Percentiles rank a stretch among this genome's conserved stretches.
phyloP scores from a whole-genome alignment of 257 asterid species.

The Hygrophila difformis region DNA sequence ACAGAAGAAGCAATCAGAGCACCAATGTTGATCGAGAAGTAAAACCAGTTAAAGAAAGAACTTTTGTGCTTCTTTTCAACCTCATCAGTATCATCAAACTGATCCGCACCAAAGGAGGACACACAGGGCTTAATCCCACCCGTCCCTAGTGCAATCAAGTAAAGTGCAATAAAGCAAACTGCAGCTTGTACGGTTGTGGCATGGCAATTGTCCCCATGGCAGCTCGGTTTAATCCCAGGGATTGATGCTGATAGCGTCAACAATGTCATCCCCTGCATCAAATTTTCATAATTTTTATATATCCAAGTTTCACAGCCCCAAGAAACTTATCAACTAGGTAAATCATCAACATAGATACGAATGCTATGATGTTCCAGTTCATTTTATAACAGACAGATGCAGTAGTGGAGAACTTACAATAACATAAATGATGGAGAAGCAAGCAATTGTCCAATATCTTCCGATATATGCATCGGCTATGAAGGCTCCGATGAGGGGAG shows the following conservation, averaged over 20 bases:
- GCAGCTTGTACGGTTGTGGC: constrained; percentile 35
- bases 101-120: constrained; percentile 62
- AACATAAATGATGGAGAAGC: constrained; percentile 61
- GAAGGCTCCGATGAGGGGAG: constrained; percentile 70
- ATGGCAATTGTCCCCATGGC: constrained; percentile 28
- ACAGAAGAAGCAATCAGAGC: constrained; percentile 52
- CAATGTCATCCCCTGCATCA: constrained; percentile 52
- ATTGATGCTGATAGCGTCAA: constrained; percentile 52
- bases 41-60: constrained; percentile 58
- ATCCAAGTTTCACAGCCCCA: too few relatives aligned
- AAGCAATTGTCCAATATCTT: constrained; percentile 61
- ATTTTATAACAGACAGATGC: not conserved
- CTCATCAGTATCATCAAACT: constrained; percentile 54
- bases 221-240: constrained; percentile 38
- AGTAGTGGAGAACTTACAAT: constrained; percentile 31
- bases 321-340: not conserved
- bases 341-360: too few relatives aligned
- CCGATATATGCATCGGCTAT: constrained; percentile 79
- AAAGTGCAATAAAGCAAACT: constrained; percentile 39
- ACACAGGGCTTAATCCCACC: constrained; percentile 70
- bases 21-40: constrained; percentile 53
- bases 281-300: not conserved
- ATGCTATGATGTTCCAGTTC: not conserved
- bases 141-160: constrained; percentile 52
- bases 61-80: constrained; percentile 44